phyloP scores from a whole-genome alignment of 2,329 filamentous ascomycete species.

The Fusarium illudens region DNA sequence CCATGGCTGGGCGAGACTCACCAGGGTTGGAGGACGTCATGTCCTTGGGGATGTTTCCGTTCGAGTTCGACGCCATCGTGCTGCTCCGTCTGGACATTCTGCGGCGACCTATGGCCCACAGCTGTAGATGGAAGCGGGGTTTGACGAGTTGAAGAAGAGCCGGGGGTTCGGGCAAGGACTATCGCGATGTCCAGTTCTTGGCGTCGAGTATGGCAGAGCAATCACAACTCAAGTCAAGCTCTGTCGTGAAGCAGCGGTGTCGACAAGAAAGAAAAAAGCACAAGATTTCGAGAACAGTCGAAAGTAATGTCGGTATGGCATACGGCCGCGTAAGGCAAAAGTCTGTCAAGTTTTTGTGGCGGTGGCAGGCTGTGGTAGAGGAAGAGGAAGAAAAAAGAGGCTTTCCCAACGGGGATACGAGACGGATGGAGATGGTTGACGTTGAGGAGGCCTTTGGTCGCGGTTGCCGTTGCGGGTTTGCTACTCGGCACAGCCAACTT shows the following conservation, averaged over 20 bases:
- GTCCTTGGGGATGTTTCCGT: conserved; percentile 45
- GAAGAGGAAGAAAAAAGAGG: conserved; percentile 7
- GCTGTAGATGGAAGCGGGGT: neutral
- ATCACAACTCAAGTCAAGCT: conserved; percentile 4
- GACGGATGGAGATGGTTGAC: conserved; percentile 34
- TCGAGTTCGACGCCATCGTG: conserved; percentile 45
- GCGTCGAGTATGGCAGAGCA: conserved; percentile 3
- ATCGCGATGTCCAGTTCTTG: neutral
- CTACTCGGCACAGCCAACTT: conserved; percentile 32
- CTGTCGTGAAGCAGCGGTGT: conserved; percentile 17
- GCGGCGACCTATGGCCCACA: neutral
- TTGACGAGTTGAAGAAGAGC: neutral
- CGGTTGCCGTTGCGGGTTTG: conserved; percentile 20
- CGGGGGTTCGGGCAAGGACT: neutral
- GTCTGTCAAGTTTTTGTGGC: neutral
- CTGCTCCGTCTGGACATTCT: conserved; percentile 71
- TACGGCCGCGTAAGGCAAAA: neutral
- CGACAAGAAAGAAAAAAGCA: neutral
- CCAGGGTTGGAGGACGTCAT: conserved; percentile 44
- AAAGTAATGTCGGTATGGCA: neutral
- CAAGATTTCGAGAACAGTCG: neutral
- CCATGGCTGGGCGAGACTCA: conserved; percentile 36
- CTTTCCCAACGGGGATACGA: conserved; percentile 13
- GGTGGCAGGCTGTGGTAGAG: conserved; percentile 7
- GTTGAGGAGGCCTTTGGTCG: conserved; percentile 27